phyloP scores from a whole-genome alignment of 129 eudicot species.

The Artemisia argyi region DNA sequence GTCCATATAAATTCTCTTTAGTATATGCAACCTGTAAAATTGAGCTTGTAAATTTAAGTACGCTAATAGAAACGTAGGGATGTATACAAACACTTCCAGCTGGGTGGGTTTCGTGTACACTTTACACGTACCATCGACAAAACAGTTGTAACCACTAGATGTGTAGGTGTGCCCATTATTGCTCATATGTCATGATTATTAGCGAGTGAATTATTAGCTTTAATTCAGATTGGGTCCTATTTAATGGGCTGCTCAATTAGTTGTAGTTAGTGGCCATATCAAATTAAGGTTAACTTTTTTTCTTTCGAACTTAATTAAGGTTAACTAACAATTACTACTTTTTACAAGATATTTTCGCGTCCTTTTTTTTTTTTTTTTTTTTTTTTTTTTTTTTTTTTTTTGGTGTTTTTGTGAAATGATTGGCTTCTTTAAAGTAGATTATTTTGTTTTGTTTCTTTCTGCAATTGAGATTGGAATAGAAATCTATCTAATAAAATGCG shows the following conservation, averaged over 20 bases:
- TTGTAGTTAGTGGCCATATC: slow-evolving; percentile 17
- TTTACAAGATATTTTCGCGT: slow-evolving; percentile 2
- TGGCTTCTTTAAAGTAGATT: not conserved
- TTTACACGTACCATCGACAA: slow-evolving; percentile 13
- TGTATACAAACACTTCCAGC: slow-evolving; percentile 1
- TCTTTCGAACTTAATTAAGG: too few species aligned
- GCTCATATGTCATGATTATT: slow-evolving; percentile 20
- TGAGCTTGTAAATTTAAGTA: too few species aligned
- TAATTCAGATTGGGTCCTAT: slow-evolving; percentile 29
- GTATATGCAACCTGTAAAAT: too few species aligned
- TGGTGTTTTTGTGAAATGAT: not conserved
- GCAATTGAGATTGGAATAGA: not conserved
- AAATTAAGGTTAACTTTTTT: not conserved
- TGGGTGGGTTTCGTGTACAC: not conserved
- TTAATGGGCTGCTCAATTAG: slow-evolving; percentile 21
- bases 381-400: not conserved
- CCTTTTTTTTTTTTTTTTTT: slow-evolving; percentile 1
- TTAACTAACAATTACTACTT: too few species aligned
- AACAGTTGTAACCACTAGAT: not conserved
- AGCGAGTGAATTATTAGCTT: slow-evolving; percentile 27
- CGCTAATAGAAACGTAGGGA: not conserved
- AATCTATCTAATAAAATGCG: not conserved
- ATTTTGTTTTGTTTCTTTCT: not conserved
- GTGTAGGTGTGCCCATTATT: slow-evolving; percentile 14
- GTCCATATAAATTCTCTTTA: too few species aligned